These are phyloP conservation scores for Sporisorium reilianum DNA, from an alignment of 1,284 basidiomycete genomes.

Conservation along the genomic window DNA sequence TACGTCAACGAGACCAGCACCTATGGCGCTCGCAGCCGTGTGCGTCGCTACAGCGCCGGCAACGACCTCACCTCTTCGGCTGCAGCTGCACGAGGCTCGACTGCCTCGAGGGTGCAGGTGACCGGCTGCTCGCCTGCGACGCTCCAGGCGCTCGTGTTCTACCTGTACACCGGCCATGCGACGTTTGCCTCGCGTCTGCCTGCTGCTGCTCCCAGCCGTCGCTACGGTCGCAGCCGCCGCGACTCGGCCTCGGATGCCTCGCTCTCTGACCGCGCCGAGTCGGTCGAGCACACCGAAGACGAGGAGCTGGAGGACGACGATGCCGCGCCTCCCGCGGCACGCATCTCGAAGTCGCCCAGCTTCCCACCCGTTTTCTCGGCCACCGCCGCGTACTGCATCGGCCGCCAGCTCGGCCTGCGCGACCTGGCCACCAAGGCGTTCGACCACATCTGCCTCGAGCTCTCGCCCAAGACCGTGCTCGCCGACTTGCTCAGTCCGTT, in stretches of 20 bases:
- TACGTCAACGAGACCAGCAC: constrained; percentile 15
- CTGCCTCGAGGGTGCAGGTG: constrained; percentile 37
- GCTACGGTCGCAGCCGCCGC: constrained; percentile 24
- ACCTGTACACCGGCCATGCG: constrained; percentile 59
- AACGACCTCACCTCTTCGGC: constrained; percentile 27
- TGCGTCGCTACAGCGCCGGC: constrained; percentile 35
- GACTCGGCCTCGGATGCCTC: constrained; percentile 19
- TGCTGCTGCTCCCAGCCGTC: constrained; percentile 14
- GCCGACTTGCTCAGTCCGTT: constrained; percentile 55
- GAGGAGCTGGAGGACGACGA: constrained; percentile 11
- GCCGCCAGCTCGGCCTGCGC: constrained; percentile 52
- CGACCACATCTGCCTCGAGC: constrained; percentile 49
- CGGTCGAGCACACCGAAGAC: constrained; percentile 21
- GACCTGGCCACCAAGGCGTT: constrained; percentile 52
- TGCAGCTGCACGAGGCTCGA: constrained; percentile 4
- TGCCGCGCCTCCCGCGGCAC: neutral
- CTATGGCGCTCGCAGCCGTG: constrained; percentile 19
- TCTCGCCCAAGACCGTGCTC: constrained; percentile 51
- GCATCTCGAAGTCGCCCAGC: constrained; percentile 31
- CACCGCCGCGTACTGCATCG: constrained; percentile 57
- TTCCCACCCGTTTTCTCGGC: constrained; percentile 54
- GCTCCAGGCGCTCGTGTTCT: constrained; percentile 57
- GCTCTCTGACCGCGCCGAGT: constrained; percentile 24
- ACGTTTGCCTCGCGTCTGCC: constrained; percentile 48
- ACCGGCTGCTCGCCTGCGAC: constrained; percentile 51